These are phyloP conservation scores for Furcasterigmium sp. DNA, from an alignment of 2,329 filamentous ascomycete genomes.

Conservation along the genomic window DNA sequence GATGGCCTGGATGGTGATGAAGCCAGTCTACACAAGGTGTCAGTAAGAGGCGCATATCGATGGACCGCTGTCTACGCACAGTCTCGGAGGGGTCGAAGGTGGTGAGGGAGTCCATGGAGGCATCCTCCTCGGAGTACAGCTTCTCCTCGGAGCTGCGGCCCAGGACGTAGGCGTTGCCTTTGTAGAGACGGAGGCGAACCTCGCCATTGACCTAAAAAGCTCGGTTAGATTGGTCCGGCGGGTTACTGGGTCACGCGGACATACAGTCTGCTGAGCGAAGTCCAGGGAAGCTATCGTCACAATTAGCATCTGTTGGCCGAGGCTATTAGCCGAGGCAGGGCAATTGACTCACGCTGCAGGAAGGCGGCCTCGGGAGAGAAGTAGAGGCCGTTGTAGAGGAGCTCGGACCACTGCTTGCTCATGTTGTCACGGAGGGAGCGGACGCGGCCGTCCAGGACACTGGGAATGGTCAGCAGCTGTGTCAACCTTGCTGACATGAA, in stretches of 20 bases:
- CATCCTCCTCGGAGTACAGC: slow-evolving; percentile 44
- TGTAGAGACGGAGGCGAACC: slow-evolving; percentile 26
- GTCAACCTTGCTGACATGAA: background rate
- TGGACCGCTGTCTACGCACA: slow-evolving; percentile 4
- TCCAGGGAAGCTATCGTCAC: slow-evolving; percentile 6
- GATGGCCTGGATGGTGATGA: slow-evolving; percentile 66
- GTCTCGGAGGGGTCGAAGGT: slow-evolving; percentile 36
- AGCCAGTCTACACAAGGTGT: slow-evolving; percentile 29
- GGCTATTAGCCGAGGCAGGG: accelerated
- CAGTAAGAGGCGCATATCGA: background rate
- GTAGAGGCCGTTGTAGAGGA: slow-evolving; percentile 42
- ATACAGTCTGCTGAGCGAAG: slow-evolving; percentile 8
- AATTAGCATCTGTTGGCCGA: too few species aligned
- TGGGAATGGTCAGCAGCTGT: background rate
- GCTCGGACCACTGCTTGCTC: slow-evolving; percentile 27
- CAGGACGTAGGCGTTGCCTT: slow-evolving; percentile 38
- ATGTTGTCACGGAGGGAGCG: slow-evolving; percentile 49
- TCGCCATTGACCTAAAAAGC: slow-evolving; percentile 14
- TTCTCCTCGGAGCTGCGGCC: slow-evolving; percentile 40
- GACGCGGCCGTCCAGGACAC: slow-evolving; percentile 48
- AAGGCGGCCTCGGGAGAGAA: slow-evolving; percentile 38
- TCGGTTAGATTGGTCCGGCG: background rate
- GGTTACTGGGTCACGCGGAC: background rate
- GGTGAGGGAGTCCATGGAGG: slow-evolving; percentile 44
- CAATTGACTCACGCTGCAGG: slow-evolving; percentile 3